A percentile compares a stretch with the other conserved stretches of the same genome.
phyloP scores from a whole-genome alignment of 2,329 filamentous ascomycete genomes.

The Ceratocystis albifundus region DNA sequence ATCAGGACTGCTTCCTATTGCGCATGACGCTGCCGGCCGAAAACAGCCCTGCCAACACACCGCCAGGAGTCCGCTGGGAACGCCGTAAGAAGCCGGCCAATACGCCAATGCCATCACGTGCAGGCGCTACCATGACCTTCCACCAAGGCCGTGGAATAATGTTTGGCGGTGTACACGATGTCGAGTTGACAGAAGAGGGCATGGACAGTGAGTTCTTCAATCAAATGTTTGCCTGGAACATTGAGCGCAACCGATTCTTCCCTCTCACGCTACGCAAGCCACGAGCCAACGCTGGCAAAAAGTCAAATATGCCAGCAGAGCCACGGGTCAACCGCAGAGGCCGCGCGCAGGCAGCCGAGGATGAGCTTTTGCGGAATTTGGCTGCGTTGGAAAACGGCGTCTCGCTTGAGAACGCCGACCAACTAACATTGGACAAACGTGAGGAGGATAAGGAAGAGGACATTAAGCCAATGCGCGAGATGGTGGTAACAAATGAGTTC shows the following conservation, averaged over 20 bases:
- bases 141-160: constrained; percentile 87
- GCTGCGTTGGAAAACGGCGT: constrained; percentile 71
- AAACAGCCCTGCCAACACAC: constrained; percentile 53
- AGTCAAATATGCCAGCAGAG: constrained; percentile 37
- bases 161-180: constrained; percentile 90
- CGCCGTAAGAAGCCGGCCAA: constrained; percentile 86
- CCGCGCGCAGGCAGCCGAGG: constrained; percentile 81
- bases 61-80: constrained; percentile 78
- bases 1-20: constrained; percentile 91
- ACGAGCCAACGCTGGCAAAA: constrained; percentile 46
- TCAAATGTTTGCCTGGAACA: constrained; percentile 80
- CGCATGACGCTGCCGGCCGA: constrained; percentile 61
- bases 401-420: constrained; percentile 44
- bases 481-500: constrained; percentile 63
- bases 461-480: constrained; percentile 47
- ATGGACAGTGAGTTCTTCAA: constrained; percentile 98
- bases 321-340: constrained; percentile 50
- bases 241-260: constrained; percentile 92
- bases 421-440: constrained; percentile 41
- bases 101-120: constrained; percentile 67
- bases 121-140: constrained; percentile 84
- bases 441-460: constrained; percentile 37
- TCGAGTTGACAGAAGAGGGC: constrained; percentile 81
- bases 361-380: constrained; percentile 76
- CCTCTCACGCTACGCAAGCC: constrained; percentile 65